Percentiles rank a stretch among this genome's conserved stretches.
Conservation (phyloP, 352 stramenopile species). For the Paralagenidium karlingii region DNA sequence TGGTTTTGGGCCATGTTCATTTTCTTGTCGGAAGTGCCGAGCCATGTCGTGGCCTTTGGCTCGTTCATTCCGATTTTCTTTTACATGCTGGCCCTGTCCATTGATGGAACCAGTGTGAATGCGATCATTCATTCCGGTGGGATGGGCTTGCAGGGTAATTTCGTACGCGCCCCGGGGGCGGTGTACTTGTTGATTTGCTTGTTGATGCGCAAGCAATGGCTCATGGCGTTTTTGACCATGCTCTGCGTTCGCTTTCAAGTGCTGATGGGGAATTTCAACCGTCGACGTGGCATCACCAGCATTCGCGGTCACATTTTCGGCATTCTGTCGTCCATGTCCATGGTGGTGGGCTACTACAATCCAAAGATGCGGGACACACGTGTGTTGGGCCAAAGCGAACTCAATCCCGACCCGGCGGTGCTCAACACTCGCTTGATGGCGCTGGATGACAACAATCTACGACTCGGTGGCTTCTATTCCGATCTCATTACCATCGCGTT, state of each 20-base stretch:
- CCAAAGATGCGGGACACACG: constrained; percentile 22
- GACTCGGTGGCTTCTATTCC: constrained; percentile 33
- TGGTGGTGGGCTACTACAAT: constrained; percentile 8
- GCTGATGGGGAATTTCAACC: constrained; percentile 31
- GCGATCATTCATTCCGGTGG: constrained; percentile 21
- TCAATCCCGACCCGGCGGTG: constrained; percentile 34
- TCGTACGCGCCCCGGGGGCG: too few species aligned
- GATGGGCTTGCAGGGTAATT: constrained; percentile 14
- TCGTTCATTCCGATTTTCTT: constrained; percentile 31
- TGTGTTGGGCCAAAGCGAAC: constrained; percentile 34
- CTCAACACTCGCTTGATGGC: constrained; percentile 37
- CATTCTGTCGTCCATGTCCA: constrained; percentile 13
- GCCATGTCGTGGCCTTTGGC: constrained; percentile 33
- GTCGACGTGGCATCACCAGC: constrained; percentile 21
- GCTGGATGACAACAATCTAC: constrained; percentile 47
- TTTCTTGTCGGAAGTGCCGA: constrained; percentile 33
- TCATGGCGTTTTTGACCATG: constrained; percentile 25
- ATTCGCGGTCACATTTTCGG: constrained; percentile 26
- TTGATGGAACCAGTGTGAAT: constrained; percentile 34
- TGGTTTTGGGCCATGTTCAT: too few species aligned
- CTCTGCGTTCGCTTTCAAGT: constrained; percentile 30
- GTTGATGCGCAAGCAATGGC: constrained; percentile 34
- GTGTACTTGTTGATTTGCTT: constrained; percentile 23
- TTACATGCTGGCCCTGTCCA: constrained; percentile 29
- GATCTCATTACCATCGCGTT: constrained; percentile 26